Percentiles rank a stretch among this genome's conserved stretches.
Conservation (phyloP, 2,329 filamentous ascomycete genomes). For the Calonectria leucothoes region DNA sequence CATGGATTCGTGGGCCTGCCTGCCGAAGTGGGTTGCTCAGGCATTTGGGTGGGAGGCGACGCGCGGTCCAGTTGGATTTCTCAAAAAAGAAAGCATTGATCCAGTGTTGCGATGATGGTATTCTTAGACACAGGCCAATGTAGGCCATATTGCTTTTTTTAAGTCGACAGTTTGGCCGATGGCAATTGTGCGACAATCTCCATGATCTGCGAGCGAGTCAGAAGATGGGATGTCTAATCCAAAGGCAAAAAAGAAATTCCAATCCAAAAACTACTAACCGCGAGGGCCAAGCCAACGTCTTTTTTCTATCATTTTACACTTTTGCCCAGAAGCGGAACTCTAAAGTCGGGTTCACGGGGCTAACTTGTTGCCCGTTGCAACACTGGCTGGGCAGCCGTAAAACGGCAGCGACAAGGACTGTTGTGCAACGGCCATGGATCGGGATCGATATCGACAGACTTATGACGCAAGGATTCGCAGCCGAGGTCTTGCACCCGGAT, state of each 20-base stretch:
- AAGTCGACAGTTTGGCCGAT: not conserved
- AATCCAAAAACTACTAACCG: not conserved
- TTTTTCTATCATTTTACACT: not conserved
- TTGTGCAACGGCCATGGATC: slow-evolving; percentile 12
- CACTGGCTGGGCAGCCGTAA: not conserved
- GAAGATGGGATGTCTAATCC: not conserved
- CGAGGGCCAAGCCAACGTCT: not conserved
- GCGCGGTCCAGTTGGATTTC: slow-evolving; percentile 7
- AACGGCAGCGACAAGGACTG: not conserved
- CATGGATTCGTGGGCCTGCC: slow-evolving; percentile 1
- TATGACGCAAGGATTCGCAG: slow-evolving; percentile 17
- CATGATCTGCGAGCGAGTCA: not conserved
- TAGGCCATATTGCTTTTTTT: not conserved
- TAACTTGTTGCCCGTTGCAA: not conserved
- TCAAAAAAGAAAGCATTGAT: not conserved
- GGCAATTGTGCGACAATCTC: not conserved
- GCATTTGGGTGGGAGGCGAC: not conserved
- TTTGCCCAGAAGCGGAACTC: slow-evolving; percentile 1
- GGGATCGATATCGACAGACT: slow-evolving; percentile 22
- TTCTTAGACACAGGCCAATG: not conserved
- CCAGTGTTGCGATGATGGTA: not conserved
- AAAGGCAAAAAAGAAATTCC: not conserved
- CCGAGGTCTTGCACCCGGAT: not conserved
- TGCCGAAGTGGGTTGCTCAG: slow-evolving; percentile 11
- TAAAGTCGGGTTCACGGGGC: slow-evolving; percentile 3